Base-by-base conservation (phyloP, 257 asterid species). In the Knoxia roxburghii region DNA sequence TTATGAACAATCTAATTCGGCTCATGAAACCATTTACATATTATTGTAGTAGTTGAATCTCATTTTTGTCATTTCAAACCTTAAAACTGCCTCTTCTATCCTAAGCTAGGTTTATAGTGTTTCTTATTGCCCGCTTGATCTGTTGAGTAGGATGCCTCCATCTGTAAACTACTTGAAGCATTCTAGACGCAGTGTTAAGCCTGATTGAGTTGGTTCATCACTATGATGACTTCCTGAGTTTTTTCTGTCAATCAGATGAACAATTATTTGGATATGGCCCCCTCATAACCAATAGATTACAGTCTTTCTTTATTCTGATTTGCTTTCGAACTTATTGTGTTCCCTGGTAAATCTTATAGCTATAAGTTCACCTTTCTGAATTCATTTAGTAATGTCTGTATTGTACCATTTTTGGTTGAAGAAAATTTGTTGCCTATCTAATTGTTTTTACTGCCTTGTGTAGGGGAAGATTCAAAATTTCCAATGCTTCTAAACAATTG, bases 391-490 rank as follows among this genome's bases (percentile, higher is more conserved):
- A 13, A 13, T 46, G 37, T 23, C 21, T 69, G n/a, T 8, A 58
- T 13, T 64, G 29, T 46, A 5, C 54, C 26, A 0, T 29, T 57
- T 29, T 57, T 29, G 62, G 40, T 30, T 57, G 18, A 2, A 23
- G 32, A 39, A 37, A 33, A 17, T 39, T 48, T 3, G 52, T 56
- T n/a, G 13, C 23, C 20, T 10, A 4, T 76, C 61, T 58, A 32
- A 68, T 39, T 7, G 50, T 68, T 68, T n/a, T 27, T 67, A 13
- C 70, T 63, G 17, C 40, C 60, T 58, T 63, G 68, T 70, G 50
- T 71, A 88, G 96, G 74, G 96, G 97, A 71, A 72, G 84, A 75
- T 85, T 88, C 82, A 75, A 39, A 40, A 61, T 88, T 55, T 64
- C 26, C 50, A 77, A 48, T 56, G 66, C 63, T 35, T 48, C 57